phyloP scores from a whole-genome alignment of 169 alveolate species.

The Plasmodium billcollinsi region DNA sequence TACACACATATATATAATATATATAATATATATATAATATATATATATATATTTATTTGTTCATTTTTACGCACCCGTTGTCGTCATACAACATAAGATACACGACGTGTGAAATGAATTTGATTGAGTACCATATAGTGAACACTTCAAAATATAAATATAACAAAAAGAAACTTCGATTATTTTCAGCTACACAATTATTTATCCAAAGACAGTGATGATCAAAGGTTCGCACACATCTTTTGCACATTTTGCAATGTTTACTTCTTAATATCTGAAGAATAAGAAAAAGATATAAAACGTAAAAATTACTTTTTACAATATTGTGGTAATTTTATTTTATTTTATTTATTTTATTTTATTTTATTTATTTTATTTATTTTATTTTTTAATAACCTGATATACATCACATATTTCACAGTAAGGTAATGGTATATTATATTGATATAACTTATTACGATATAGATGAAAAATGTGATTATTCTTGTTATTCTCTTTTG shows the following conservation, averaged over 20 bases:
- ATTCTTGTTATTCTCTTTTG: not conserved
- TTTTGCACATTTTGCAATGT: slow-evolving; percentile 32
- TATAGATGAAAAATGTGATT: not conserved
- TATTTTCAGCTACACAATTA: slow-evolving; percentile 67
- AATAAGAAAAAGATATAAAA: not conserved
- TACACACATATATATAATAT: not conserved
- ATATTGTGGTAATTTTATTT: too few relatives aligned
- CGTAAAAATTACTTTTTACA: too few relatives aligned
- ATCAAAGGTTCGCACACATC: slow-evolving; percentile 45
- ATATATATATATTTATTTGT: not conserved
- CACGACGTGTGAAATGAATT: not conserved
- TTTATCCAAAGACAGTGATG: slow-evolving; percentile 71
- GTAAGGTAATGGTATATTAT: slow-evolving; percentile 1
- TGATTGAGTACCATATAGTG: slow-evolving; percentile 15
- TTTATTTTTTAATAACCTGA: not conserved
- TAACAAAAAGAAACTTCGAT: slow-evolving; percentile 16
- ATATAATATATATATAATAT: not conserved
- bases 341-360: too few relatives aligned
- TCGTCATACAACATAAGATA: slow-evolving; percentile 9
- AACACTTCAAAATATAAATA: slow-evolving; percentile 36
- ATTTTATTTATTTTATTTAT: too few relatives aligned
- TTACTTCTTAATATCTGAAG: slow-evolving; percentile 25
- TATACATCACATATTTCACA: not conserved
- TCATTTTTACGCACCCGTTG: slow-evolving; percentile 10
- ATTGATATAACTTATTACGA: slow-evolving; percentile 1